A percentile compares a stretch with the other conserved stretches of the same genome.
phyloP scores from a whole-genome alignment of 441 rosid genomes.

The Erodium moschatum region DNA sequence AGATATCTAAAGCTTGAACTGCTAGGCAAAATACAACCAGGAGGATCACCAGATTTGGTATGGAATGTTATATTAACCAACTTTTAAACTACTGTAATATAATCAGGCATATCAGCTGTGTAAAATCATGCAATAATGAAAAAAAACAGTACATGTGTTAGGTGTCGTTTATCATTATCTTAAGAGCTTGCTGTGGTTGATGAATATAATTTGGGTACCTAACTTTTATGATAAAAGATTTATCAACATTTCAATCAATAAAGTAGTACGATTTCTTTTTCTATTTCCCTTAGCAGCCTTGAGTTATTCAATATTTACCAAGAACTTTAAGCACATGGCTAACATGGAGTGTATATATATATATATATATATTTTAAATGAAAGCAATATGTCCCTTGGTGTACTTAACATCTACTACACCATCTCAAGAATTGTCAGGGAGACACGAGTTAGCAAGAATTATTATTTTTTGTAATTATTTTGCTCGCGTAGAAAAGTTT shows the following conservation, averaged over 20 bases:
- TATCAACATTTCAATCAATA: conserved; percentile 6
- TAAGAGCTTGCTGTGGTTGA: conserved; percentile 9
- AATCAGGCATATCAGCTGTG: conserved; percentile 14
- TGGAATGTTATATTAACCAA: conserved; percentile 25
- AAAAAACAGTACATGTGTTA: conserved; percentile 13
- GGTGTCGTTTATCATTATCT: conserved; percentile 16
- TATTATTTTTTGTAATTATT: no score
- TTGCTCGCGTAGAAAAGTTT: no score
- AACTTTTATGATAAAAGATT: neutral
- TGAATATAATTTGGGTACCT: neutral
- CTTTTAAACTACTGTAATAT: conserved; percentile 21
- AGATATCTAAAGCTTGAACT: conserved; percentile 19
- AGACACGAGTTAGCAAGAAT: no score
- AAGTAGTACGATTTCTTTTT: neutral
- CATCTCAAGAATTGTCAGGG: no score
- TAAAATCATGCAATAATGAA: conserved; percentile 30
- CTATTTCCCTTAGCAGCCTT: neutral
- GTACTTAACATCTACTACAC: no score
- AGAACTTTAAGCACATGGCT: no score
- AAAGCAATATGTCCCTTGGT: no score
- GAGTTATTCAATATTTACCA: neutral
- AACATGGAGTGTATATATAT: no score
- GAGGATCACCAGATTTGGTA: conserved; percentile 20
- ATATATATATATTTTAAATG: no score
- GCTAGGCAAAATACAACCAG: conserved; percentile 21